Percentiles rank a stretch among this genome's conserved stretches.
Conservation (phyloP, 1,284 basidiomycete species). For the Bondarzewia mesenterica region DNA sequence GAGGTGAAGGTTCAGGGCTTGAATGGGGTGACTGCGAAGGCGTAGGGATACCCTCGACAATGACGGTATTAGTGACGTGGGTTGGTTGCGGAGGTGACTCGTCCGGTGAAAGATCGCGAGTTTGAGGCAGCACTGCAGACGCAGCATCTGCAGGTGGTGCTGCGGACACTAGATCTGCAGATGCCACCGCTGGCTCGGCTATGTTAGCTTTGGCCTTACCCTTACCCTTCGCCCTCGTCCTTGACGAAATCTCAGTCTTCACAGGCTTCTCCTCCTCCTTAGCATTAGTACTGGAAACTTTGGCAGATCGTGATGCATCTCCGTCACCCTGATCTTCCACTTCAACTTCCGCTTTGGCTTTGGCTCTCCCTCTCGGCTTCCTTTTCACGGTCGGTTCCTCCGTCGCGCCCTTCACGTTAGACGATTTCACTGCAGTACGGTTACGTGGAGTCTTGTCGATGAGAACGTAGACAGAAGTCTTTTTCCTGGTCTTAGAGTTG, state of each 20-base stretch:
- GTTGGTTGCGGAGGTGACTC: background rate
- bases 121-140: background rate
- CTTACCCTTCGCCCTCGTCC: background rate
- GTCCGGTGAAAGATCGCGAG: background rate
- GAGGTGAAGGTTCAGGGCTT: background rate
- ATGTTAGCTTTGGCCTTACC: background rate
- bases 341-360: background rate
- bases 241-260: conserved; percentile 3
- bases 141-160: background rate
- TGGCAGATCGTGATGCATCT: background rate
- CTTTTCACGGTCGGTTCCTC: background rate
- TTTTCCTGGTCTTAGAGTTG: conserved; percentile 2
- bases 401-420: background rate
- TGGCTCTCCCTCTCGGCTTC: conserved; percentile 8
- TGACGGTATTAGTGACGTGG: background rate
- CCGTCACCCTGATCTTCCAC: background rate
- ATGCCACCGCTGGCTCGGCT: background rate
- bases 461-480: conserved; percentile 7
- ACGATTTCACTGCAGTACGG: background rate
- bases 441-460: conserved; percentile 14
- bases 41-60: background rate
- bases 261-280: background rate
- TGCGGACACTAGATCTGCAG: background rate
- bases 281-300: background rate
- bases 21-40: background rate